A percentile compares a stretch with the other conserved stretches of the same genome.
These are phyloP conservation scores for Neocallimastix lanati DNA, from an alignment of 192 early-diverging fungal species.

Conservation along the genomic window DNA sequence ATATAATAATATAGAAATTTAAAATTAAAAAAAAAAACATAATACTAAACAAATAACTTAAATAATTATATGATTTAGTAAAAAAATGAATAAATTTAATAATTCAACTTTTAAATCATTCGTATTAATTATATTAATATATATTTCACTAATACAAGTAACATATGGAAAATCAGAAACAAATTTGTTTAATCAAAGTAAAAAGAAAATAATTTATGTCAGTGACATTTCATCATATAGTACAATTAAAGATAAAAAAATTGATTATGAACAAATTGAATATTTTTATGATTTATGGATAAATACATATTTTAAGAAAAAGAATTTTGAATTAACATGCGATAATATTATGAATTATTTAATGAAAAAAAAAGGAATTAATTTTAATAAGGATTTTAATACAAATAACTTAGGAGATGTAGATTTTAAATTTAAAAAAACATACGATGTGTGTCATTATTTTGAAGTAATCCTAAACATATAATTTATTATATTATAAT, in stretches of 20 bases:
- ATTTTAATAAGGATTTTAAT: background rate
- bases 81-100: too few species aligned
- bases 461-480: background rate
- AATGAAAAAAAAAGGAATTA: background rate
- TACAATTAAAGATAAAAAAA: background rate
- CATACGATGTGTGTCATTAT: background rate
- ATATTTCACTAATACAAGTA: too few species aligned
- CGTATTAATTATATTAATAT: too few species aligned
- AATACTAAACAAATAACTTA: too few species aligned
- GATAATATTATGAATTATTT: background rate
- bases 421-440: background rate
- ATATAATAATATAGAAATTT: too few species aligned
- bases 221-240: background rate
- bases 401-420: background rate
- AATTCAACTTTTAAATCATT: too few species aligned
- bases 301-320: background rate
- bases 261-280: background rate
- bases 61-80: too few species aligned
- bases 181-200: too few species aligned
- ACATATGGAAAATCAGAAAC: too few species aligned
- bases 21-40: too few species aligned
- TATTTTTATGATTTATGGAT: background rate
- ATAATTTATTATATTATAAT: too few species aligned
- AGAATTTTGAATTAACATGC: background rate
- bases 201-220: too few species aligned